Evolutionary conservation across 805 yeast species (phyloP).

Genomic region (Monosporozyma aerobia): DNA sequence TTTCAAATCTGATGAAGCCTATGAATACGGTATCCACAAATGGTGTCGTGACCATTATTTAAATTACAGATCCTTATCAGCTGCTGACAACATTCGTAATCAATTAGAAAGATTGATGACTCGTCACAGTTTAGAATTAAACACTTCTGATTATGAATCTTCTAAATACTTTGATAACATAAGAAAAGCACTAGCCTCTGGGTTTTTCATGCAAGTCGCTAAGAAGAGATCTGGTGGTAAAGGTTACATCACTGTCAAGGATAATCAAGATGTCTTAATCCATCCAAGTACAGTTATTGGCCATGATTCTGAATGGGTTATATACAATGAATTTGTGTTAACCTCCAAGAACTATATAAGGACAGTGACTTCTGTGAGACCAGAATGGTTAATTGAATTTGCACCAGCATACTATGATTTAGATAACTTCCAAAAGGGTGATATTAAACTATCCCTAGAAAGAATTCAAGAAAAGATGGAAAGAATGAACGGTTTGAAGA

Average conservation of each 20-base stretch:
- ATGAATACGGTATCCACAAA: conserved; percentile 51
- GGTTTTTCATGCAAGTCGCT: conserved; percentile 97
- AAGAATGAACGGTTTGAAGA: conserved; percentile 32
- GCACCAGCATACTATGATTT: conserved; percentile 60
- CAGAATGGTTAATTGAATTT: conserved; percentile 84
- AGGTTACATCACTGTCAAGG: conserved; percentile 87
- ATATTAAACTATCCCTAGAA: conserved; percentile 58
- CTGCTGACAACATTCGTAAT: conserved; percentile 78
- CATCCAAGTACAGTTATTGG: conserved; percentile 90
- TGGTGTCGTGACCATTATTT: conserved; percentile 93
- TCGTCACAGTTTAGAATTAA: conserved; percentile 62
- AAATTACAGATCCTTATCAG: conserved; percentile 70
- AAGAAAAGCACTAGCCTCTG: conserved; percentile 79
- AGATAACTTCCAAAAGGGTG: conserved; percentile 60
- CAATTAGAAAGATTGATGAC: conserved; percentile 83
- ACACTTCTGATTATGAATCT: conserved; percentile 58
- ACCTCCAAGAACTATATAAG: conserved; percentile 91
- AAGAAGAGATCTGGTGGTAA: conserved; percentile 75
- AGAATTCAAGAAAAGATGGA: conserved; percentile 46
- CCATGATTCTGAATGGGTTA: conserved; percentile 86
- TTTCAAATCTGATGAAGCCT: conserved; percentile 67
- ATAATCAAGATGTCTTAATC: conserved; percentile 87
- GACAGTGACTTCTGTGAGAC: conserved; percentile 82
- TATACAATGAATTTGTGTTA: conserved; percentile 90
- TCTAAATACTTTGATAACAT: conserved; percentile 67